Base-by-base conservation (phyloP, 768 basidiomycete genomes). In the Grammothele lineata region DNA sequence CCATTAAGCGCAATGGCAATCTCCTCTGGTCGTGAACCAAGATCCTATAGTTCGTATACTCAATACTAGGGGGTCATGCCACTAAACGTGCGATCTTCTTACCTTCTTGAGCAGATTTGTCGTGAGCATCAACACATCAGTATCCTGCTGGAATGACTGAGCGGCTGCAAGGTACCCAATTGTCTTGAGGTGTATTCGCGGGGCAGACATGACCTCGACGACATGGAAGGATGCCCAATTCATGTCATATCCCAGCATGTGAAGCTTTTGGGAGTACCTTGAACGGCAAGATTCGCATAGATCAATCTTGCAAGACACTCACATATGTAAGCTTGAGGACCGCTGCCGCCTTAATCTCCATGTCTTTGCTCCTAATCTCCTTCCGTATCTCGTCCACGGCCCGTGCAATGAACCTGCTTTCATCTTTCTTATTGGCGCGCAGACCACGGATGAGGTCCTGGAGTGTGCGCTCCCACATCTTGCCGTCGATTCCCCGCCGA, bases 291-390 rank as follows among this genome's bases (percentile, higher is more conserved):
- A 7, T 7, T 30, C 27, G 27, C 27, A 30, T 30, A 30, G 27
- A n/a, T n/a, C n/a, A n/a, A 15, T 10, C 24, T 17, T 14, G n/a
- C 3, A 58, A 44, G 55, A 48, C 27, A 83, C 92, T 65, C 69
- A 96, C 95, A 69, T 97, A 99, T 58, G 90, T 92, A 50, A 98
- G 81, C 69, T 99, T 99, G 65, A 98, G 73, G 25, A 97, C 83
- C 0, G 95, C 96, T 12, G 77, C 93, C 0, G 93, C 92, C 68
- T 99, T 99, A 57, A 98, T 76, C 55, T 91, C 92, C 91, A 97
- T 95, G 62, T 98, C 96, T 58, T 91, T 91, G 61, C 78, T 80
- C 70, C 83, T 87, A 62, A 98, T 83, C 70, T 99, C 96, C 50
- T 78, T 75, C 56, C 91, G 74, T 58, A 96, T 95, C 72, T 98